Evolutionary conservation across 176 grass and related monocot species (phyloP), one percentile per base, ranked within the genome.

Genomic region (Carex littledalei): DNA sequence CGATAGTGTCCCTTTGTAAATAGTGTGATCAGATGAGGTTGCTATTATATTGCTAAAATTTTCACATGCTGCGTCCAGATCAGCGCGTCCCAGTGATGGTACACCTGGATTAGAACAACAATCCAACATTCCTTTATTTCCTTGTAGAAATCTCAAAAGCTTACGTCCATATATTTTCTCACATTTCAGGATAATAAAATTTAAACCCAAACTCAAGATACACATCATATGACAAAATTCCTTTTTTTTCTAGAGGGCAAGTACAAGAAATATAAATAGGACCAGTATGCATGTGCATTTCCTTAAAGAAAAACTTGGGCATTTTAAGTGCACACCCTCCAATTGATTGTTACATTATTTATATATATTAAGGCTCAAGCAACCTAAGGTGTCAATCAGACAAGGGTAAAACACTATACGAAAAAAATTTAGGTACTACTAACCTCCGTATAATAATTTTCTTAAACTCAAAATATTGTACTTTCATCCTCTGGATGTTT

Each of bases 31-130:
- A 8, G 90, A 85, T 21, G 81, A 73, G 50, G 85, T 85, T 18
- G 79, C 87, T 32, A 94, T 89, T 86, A 93, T 90, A 68, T 97
- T 97, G 92, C 91, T 92, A 84, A 94, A 98, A 59, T 83, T 74
- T 81, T 97, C 91, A 35, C 89, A 91, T 1, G 92, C 92, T 67
- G 89, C 4, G 47, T 97, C 87, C 43, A 97, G 86, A 60, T 97
- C 94, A 58, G 85, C 49, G 54, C 94, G 89, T 69, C 79, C 81
- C 1, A 97, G 65, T 80, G 85, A 89, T 55, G 88, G 90, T 77
- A 89, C 84, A 83, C 94, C 94, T 97, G 85, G 20, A 60, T 49
- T 29, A 16, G 29, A 64, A 85, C 22, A 16, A 73, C 22, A 6
- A 83, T 47, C 61, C 73, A 39, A 49, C 31, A 82, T 11, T 78